Evolutionary conservation across 2,329 filamentous ascomycete species (phyloP).

Genomic region (Phialophora expanda): DNA sequence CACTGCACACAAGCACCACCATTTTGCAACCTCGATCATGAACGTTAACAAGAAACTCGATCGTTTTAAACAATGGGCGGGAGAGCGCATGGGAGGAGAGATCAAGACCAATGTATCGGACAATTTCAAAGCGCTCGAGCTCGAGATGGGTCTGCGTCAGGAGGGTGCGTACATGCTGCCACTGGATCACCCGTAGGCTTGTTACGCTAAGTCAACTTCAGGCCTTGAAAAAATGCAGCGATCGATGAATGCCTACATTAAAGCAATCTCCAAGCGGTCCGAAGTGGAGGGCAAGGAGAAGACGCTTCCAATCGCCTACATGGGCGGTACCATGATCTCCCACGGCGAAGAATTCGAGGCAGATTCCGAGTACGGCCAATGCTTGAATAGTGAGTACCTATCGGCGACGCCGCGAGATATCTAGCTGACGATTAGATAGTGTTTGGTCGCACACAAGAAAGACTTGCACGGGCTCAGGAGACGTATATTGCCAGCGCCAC

Average conservation of each 20-base stretch:
- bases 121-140: constrained; percentile 87
- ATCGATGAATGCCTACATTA: constrained; percentile 84
- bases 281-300: constrained; percentile 90
- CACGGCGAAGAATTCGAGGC: constrained; percentile 93
- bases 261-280: constrained; percentile 82
- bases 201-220: constrained; percentile 47
- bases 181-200: not conserved
- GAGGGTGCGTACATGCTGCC: constrained; percentile 65
- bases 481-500: constrained; percentile 78
- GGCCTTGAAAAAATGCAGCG: constrained; percentile 89
- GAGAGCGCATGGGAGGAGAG: constrained; percentile 93
- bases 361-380: constrained; percentile 89
- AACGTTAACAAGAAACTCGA: constrained; percentile 86
- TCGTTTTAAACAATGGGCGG: constrained; percentile 96
- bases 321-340: constrained; percentile 82
- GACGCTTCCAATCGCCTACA: constrained; percentile 74
- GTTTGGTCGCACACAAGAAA: constrained; percentile 85
- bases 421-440: constrained; percentile 50
- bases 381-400: constrained; percentile 67
- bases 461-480: constrained; percentile 83
- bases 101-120: constrained; percentile 85
- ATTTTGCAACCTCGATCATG: constrained; percentile 50
- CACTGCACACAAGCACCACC: not conserved
- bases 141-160: constrained; percentile 86
- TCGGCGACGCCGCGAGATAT: not conserved